Base-by-base conservation (phyloP, 371 early-diverging fungal species). In the Rhizopus arrhizus region DNA sequence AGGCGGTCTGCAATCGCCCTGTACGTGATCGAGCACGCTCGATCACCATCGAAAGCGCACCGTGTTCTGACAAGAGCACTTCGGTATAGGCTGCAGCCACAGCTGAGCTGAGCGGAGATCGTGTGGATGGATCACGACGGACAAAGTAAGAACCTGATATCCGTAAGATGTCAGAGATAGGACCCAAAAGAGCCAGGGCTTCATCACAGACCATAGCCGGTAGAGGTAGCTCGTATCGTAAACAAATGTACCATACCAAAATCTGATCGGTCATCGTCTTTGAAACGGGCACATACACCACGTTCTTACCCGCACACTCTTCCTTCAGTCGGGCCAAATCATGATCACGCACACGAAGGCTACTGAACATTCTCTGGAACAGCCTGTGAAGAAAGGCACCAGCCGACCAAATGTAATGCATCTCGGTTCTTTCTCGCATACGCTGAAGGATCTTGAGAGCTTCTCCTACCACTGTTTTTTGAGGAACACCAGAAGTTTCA, bases 131-230 rank as follows among this genome's bases (percentile, higher is more conserved):
- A 51, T 81, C 74, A 28, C 78, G 70, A 41, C 76, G 74, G 4
- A 81, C 74, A 68, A 77, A 81, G 40, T 68, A 75, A 4, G 78
- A 72, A 33, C 81, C 81, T 16, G 76, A 64, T 31, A 81, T 73
- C 8, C 81, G 72, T 13, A 81, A 56, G 6, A 81, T 70, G 56
- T 81, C 81, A 2, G 78, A 75, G 13, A 81, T 69, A 11, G 81
- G 81, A 29, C 81, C 81, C 4, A 77, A 59, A 4, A 74, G 54
- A 7, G 75, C 77, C 40, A 80, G 53, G 2, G 75, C 79, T 71
- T 81, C 81, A 59, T 81, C 81, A 41, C 77, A 81, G 0, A 73
- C 72, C 34, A 81, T 68, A 12, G 81, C 73, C 5, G 81, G 81
- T 13, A 81, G 65, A 2, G 81, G 81, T 22, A 81, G 49, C 47